Conservation (phyloP, 768 basidiomycete species). For the Strobilomyces echinocephalus region DNA sequence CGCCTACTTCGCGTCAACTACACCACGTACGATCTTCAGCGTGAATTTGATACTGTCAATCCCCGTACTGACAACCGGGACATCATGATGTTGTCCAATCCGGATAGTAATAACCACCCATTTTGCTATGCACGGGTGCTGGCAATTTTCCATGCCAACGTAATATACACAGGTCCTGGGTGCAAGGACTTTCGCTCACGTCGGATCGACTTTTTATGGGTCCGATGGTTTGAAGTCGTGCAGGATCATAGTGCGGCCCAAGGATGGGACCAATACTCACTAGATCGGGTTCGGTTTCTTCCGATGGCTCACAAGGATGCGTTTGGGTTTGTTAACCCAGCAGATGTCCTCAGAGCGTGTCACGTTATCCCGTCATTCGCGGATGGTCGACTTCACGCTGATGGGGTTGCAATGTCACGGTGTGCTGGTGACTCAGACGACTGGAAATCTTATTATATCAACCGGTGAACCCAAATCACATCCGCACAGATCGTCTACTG, state of each 20-base stretch:
- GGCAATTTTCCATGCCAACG: neutral
- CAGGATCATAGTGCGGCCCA: neutral
- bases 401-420: neutral
- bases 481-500: no score
- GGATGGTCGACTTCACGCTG: neutral
- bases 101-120: neutral
- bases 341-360: neutral
- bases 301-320: neutral
- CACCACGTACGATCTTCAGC: neutral
- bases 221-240: neutral
- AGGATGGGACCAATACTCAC: neutral
- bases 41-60: neutral
- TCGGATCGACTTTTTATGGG: neutral
- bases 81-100: neutral
- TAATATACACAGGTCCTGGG: neutral
- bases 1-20: neutral
- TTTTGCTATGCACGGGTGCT: neutral
- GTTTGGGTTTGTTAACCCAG: neutral
- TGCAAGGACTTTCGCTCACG: neutral
- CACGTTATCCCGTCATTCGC: neutral
- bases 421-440: neutral
- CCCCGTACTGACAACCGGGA: neutral
- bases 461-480: neutral
- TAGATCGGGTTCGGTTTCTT: neutral
- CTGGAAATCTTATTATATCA: neutral